Conservation (phyloP, 139 green algal genomes). For the Chlamydomonas sp. region DNA sequence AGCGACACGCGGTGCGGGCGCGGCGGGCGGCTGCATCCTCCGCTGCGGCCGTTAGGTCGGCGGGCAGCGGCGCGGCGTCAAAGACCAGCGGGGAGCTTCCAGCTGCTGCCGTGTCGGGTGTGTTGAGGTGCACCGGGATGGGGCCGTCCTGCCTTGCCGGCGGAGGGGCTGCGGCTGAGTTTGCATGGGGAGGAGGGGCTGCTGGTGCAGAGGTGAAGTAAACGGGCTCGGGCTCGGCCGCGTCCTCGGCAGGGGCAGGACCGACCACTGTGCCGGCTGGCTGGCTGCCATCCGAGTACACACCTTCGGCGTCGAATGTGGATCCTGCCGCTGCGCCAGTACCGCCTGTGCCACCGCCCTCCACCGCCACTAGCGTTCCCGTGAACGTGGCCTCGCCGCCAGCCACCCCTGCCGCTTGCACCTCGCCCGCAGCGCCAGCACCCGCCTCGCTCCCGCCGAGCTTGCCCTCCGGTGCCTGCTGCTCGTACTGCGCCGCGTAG, state of each 20-base stretch:
- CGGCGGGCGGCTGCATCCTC: neutral
- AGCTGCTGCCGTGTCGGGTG: neutral
- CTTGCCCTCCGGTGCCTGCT: constrained; percentile 9
- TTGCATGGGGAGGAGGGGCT: too few species aligned
- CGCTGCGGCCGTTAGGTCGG: neutral
- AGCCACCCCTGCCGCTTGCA: neutral
- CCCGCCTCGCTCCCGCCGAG: neutral
- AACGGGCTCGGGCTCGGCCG: too few species aligned
- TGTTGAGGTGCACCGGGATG: too few species aligned
- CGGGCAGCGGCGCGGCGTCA: neutral
- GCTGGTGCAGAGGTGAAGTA: too few species aligned
- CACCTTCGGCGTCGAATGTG: too few species aligned
- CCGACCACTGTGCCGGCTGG: too few species aligned
- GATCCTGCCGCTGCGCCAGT: neutral
- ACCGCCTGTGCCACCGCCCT: neutral
- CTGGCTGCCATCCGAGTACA: too few species aligned
- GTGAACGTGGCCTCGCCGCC: neutral
- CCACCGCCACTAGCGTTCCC: neutral
- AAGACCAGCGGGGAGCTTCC: neutral
- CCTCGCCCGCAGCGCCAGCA: neutral
- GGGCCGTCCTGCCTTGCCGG: too few species aligned
- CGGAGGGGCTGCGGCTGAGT: too few species aligned
- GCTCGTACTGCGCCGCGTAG: constrained; percentile 28
- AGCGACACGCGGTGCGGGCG: neutral
- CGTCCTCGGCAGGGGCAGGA: too few species aligned